These are phyloP conservation scores for Coemansia sp. DNA, from an alignment of 192 early-diverging fungal species.

Conservation along the genomic window DNA sequence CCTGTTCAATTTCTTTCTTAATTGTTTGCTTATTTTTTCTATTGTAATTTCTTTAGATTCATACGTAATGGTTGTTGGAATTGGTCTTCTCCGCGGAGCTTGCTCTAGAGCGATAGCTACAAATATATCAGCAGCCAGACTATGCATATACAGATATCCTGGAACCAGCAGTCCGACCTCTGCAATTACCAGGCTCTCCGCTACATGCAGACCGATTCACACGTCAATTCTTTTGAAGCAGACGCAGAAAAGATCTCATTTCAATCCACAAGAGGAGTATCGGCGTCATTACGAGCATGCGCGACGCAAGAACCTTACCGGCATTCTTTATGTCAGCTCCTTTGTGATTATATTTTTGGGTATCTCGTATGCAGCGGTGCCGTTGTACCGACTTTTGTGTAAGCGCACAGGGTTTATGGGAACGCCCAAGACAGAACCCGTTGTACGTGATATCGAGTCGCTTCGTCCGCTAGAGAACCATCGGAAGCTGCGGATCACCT, in stretches of 20 bases:
- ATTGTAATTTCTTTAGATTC: not conserved
- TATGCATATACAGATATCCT: not conserved
- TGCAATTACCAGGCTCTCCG: not conserved
- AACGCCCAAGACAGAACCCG: slow-evolving; percentile 75
- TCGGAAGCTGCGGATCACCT: slow-evolving; percentile 66
- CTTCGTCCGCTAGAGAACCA: slow-evolving; percentile 64
- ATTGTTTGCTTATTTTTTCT: not conserved
- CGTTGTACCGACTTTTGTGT: slow-evolving; percentile 93
- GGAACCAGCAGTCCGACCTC: not conserved
- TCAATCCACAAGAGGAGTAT: slow-evolving; percentile 28
- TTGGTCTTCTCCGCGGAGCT: not conserved
- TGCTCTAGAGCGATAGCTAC: not conserved
- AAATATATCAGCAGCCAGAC: not conserved
- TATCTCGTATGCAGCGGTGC: slow-evolving; percentile 89
- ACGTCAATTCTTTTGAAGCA: not conserved
- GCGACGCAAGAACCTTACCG: slow-evolving; percentile 43
- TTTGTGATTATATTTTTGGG: slow-evolving; percentile 84
- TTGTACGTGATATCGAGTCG: slow-evolving; percentile 60
- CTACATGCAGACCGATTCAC: not conserved
- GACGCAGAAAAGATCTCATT: not conserved
- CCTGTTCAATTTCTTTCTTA: not conserved
- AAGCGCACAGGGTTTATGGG: slow-evolving; percentile 90
- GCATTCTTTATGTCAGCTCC: slow-evolving; percentile 74
- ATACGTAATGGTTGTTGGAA: slow-evolving; percentile 9
- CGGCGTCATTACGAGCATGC: slow-evolving; percentile 29